Evolutionary conservation across 306 rosid genomes (phyloP).

Genomic region (Amphicarpaea edgeworthii): DNA sequence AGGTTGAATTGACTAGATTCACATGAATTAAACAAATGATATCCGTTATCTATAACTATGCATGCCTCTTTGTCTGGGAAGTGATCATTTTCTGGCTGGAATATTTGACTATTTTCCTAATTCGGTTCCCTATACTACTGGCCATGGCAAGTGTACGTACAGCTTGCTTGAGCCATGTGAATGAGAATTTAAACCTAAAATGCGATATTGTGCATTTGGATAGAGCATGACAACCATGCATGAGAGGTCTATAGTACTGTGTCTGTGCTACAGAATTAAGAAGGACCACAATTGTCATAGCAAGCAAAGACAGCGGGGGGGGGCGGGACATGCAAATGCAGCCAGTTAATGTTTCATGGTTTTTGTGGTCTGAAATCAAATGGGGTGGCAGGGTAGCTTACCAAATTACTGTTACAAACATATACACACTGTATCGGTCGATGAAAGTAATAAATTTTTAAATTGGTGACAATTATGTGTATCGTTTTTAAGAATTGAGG

Average conservation of each 20-base stretch:
- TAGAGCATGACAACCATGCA: constrained; percentile 8
- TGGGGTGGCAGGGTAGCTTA: not conserved
- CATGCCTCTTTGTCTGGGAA: not conserved
- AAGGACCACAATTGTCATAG: not conserved
- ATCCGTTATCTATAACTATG: not conserved
- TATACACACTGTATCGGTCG: too few relatives aligned
- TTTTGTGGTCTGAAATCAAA: not conserved
- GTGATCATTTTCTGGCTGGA: not conserved
- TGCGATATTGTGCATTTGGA: not conserved
- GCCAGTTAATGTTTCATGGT: not conserved
- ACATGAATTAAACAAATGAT: not conserved
- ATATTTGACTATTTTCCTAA: not conserved
- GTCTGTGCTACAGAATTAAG: too few relatives aligned
- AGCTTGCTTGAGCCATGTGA: not conserved
- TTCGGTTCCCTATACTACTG: not conserved
- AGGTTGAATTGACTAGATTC: not conserved
- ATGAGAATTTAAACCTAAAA: not conserved
- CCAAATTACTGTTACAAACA: not conserved
- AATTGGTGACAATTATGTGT: too few relatives aligned
- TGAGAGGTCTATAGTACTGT: not conserved
- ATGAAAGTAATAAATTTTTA: too few relatives aligned
- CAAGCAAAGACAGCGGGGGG: not conserved
- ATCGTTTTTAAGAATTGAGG: too few relatives aligned
- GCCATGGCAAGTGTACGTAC: not conserved
- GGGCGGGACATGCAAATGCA: constrained; percentile 21